These are phyloP conservation scores for Trametes polyzona DNA, from an alignment of 1,284 basidiomycete species.

Conservation along the genomic window DNA sequence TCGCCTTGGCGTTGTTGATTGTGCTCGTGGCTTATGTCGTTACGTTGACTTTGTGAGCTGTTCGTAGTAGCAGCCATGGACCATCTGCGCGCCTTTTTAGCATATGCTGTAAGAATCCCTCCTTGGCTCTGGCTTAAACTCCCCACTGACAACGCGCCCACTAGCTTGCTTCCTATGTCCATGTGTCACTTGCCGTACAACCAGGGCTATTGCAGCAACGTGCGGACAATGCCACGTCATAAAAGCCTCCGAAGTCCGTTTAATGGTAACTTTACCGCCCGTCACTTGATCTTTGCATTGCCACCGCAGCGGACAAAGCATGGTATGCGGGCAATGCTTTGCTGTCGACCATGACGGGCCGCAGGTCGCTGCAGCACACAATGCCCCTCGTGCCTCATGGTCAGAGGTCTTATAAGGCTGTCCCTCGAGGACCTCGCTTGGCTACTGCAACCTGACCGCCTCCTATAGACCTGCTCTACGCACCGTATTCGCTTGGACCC, in stretches of 20 bases:
- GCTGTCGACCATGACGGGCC: background rate
- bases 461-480: too few relatives aligned
- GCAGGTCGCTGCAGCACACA: background rate
- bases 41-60: background rate
- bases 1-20: constrained; percentile 12
- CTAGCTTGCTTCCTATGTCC: too few relatives aligned
- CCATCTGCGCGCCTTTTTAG: background rate
- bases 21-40: constrained; percentile 7
- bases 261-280: background rate
- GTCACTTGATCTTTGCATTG: background rate
- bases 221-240: background rate
- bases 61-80: too few relatives aligned
- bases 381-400: background rate
- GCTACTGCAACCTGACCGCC: background rate
- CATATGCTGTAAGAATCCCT: too few relatives aligned
- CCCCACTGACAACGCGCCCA: too few relatives aligned
- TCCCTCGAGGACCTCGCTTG: background rate
- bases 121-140: too few relatives aligned
- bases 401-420: background rate
- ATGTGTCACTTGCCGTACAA: background rate
- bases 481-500: background rate
- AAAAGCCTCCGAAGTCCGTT: background rate
- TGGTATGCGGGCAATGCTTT: background rate
- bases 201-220: background rate
- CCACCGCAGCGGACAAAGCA: background rate